phyloP scores from a whole-genome alignment of 164 flowering plant species.

The Warburgia ugandensis region DNA sequence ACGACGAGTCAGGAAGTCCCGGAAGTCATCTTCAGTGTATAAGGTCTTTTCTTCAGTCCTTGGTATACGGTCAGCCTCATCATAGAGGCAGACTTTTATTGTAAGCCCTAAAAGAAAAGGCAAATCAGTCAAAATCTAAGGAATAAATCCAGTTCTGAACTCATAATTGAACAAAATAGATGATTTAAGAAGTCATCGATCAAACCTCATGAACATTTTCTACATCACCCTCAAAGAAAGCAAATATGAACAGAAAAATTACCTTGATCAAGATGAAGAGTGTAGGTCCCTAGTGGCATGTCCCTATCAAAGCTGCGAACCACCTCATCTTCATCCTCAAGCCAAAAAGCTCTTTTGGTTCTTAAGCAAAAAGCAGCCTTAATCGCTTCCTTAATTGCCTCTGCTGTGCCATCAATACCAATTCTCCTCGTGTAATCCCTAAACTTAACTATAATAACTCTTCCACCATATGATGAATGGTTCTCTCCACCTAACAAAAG shows the following conservation, averaged over 20 bases:
- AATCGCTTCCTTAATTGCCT: conserved; percentile 50
- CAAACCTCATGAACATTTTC: too few species aligned
- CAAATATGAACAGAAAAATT: too few species aligned
- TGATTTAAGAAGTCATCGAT: too few species aligned
- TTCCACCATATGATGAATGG: conserved; percentile 29
- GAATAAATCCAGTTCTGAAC: too few species aligned
- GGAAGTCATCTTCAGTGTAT: conserved; percentile 57
- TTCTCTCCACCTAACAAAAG: conserved; percentile 31
- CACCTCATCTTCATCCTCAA: conserved; percentile 47
- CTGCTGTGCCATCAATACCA: conserved; percentile 43
- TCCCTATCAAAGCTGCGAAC: conserved; percentile 38
- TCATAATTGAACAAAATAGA: not conserved
- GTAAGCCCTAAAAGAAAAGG: conserved; percentile 46
- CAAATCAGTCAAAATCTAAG: too few species aligned
- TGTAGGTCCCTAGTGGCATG: conserved; percentile 50
- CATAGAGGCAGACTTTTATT: conserved; percentile 46
- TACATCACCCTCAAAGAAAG: too few species aligned
- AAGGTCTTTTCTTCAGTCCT: conserved; percentile 54
- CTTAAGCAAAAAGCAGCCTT: conserved; percentile 43
- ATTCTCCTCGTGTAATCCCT: conserved; percentile 35
- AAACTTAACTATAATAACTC: conserved; percentile 41
- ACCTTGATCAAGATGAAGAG: conserved; percentile 62
- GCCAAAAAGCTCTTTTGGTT: conserved; percentile 49
- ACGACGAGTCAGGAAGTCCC: conserved; percentile 42
- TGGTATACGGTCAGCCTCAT: conserved; percentile 38